phyloP scores from a whole-genome alignment of 148 eudicot genomes.

The Rhododendron vialii region DNA sequence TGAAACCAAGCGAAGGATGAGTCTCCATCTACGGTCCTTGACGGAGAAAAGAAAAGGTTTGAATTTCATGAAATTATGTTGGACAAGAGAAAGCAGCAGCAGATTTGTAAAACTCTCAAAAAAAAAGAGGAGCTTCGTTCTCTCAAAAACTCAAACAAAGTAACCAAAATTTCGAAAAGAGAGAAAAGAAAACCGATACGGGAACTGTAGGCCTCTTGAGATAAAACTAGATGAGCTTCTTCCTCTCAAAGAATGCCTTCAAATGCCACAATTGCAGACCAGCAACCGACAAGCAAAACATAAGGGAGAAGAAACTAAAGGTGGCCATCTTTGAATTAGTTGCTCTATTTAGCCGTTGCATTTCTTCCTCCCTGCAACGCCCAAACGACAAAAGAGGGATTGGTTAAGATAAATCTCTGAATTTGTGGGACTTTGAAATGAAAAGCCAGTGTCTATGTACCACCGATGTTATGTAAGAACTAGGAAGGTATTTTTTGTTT shows the following conservation, averaged over 20 bases:
- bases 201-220: neutral
- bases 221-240: slow-evolving; percentile 41
- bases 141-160: neutral
- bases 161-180: neutral
- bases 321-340: slow-evolving; percentile 49
- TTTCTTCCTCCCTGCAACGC: slow-evolving; percentile 45
- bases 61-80: neutral
- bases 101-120: neutral
- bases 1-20: neutral
- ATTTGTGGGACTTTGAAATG: neutral
- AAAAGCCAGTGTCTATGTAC: neutral
- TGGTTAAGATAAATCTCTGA: neutral
- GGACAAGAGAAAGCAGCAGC: neutral
- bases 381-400: neutral
- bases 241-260: slow-evolving; percentile 54
- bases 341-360: slow-evolving; percentile 49
- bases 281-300: slow-evolving; percentile 48
- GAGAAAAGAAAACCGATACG: neutral
- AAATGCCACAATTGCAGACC: slow-evolving; percentile 55
- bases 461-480: neutral
- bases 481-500: neutral
- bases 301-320: slow-evolving; percentile 41
- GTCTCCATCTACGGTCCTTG: neutral
- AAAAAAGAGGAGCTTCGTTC: neutral
- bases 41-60: neutral